A percentile compares a stretch with the other conserved stretches of the same genome.
phyloP scores from a whole-genome alignment of 2,329 filamentous ascomycete species.

The Calycina herbarum region DNA sequence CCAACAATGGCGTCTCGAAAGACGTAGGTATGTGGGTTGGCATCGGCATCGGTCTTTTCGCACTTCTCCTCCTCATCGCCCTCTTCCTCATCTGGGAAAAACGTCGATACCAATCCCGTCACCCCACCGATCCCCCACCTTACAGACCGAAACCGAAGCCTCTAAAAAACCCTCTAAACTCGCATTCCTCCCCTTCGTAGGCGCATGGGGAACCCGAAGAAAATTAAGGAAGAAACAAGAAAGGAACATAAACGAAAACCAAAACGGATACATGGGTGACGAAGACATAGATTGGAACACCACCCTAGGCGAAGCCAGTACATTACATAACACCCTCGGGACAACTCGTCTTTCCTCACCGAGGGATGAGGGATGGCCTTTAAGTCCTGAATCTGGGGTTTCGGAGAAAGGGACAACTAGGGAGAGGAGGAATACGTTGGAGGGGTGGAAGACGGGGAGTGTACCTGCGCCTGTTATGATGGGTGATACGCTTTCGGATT shows the following conservation, averaged over 20 bases:
- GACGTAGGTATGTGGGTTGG: slow-evolving; percentile 8
- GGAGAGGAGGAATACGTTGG: not conserved
- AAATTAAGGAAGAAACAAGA: not conserved
- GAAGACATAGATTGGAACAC: slow-evolving; percentile 4
- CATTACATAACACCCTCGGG: not conserved
- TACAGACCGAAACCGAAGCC: not conserved
- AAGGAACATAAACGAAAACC: not conserved
- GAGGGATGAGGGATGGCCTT: not conserved
- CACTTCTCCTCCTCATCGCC: slow-evolving; percentile 8
- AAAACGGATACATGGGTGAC: not conserved
- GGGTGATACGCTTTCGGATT: slow-evolving; percentile 4
- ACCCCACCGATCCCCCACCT: not conserved
- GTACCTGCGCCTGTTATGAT: not conserved
- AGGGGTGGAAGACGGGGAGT: slow-evolving; percentile 9
- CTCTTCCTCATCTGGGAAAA: slow-evolving; percentile 2
- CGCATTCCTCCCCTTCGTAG: not conserved
- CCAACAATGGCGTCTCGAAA: not conserved
- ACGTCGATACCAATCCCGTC: not conserved
- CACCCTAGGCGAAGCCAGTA: not conserved
- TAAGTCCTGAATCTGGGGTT: not conserved
- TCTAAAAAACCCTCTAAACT: not conserved
- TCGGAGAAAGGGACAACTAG: too few relatives aligned
- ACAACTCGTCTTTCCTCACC: not conserved
- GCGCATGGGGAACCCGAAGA: not conserved
- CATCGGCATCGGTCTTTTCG: slow-evolving; percentile 4